phyloP scores from a whole-genome alignment of 768 basidiomycete species.

The Mycena filopes region DNA sequence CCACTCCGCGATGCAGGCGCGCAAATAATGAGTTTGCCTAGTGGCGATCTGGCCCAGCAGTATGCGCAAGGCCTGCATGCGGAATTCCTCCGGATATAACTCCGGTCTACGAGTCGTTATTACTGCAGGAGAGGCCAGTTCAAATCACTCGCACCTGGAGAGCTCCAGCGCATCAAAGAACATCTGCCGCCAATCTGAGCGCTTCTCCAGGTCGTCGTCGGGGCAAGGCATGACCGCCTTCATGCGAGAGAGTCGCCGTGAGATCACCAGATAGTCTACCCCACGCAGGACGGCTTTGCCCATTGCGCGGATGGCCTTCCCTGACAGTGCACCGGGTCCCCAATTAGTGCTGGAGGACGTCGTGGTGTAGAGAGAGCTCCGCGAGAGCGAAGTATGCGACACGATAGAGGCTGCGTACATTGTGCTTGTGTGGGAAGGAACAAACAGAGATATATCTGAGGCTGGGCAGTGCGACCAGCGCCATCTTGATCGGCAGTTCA shows the following conservation, averaged over 20 bases:
- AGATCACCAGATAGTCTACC: slow-evolving; percentile 6
- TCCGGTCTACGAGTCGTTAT: not conserved
- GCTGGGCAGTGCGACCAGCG: no score
- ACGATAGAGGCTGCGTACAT: no score
- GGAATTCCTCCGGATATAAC: not conserved
- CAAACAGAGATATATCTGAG: no score
- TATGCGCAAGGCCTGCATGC: slow-evolving; percentile 8
- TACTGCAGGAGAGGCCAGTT: not conserved
- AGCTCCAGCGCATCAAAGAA: not conserved
- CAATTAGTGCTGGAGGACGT: slow-evolving; percentile 21
- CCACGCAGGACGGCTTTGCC: slow-evolving; percentile 6
- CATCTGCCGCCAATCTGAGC: not conserved
- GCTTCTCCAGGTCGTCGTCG: not conserved
- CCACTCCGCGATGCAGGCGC: not conserved
- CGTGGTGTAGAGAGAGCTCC: slow-evolving; percentile 9
- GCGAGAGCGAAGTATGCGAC: not conserved
- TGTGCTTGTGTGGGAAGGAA: no score
- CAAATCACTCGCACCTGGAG: not conserved
- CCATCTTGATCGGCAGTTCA: no score
- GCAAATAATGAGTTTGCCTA: not conserved
- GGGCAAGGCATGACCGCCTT: not conserved
- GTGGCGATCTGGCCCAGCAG: not conserved
- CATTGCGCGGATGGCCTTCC: not conserved
- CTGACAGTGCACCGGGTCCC: slow-evolving; percentile 14
- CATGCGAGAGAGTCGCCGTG: not conserved